Evolutionary conservation across 805 yeast species (phyloP), one percentile per base, ranked within the genome.

Genomic region (Pichia nanzhaoensis): DNA sequence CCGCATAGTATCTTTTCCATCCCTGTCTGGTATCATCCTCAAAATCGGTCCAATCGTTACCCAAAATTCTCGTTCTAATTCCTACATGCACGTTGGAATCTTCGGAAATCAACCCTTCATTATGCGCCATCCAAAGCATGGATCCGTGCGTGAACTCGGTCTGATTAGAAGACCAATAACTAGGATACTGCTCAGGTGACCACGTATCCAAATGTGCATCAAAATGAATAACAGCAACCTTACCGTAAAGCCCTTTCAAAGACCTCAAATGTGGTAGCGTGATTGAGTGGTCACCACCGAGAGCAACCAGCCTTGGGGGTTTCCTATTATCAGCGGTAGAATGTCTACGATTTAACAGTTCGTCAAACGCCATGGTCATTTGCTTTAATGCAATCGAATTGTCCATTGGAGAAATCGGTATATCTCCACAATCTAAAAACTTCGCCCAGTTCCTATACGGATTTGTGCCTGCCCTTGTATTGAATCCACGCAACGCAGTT

Each of bases 141-240:
- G 93, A 80, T 5, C 95, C 95, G 57, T 86, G 95, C 35, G 84
- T 86, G 61, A 82, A 74, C 41, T 80, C 78, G 35, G 75, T 67
- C 53, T 61, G 65, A 17, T 53, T 55, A 36, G 58, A 55, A 3
- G 55, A 51, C 65, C 65, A 61, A 42, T 52, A 60, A 10, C 62
- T 55, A 10, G 86, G 84, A 57, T 84, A 84, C 59, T 79, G 74
- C 48, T 75, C 70, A 10, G 95, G 93, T 51, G 79, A 60, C 91
- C 89, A 75, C 5, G 95, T 85, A 60, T 86, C 95, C 52, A 85
- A 70, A 64, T 85, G 95, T 13, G 93, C 91, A 58, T 86, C 95
- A 54, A 86, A 84, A 63, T 86, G 95, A 45, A 86, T 75, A 32
- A 86, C 79, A 19, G 86, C 78, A 41, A 86, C 63, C 17, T 78